These are phyloP conservation scores for Tritrichomonas musculus DNA, from an alignment of 208 protist species.

Conservation along the genomic window DNA sequence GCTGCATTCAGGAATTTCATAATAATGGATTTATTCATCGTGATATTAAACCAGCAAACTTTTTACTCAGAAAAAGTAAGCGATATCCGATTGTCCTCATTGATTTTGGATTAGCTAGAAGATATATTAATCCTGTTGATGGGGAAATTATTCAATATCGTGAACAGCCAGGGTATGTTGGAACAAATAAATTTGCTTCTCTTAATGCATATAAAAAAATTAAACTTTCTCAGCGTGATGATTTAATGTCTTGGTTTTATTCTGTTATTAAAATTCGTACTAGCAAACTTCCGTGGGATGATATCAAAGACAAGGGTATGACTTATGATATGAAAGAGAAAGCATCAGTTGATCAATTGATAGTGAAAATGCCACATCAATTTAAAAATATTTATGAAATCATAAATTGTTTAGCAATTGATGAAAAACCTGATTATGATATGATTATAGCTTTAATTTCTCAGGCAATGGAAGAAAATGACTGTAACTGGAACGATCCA, in stretches of 20 bases:
- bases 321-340: background rate
- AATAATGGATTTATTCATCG: background rate
- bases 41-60: constrained; percentile 8
- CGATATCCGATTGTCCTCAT: background rate
- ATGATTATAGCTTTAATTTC: background rate
- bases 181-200: background rate
- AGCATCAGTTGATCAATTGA: background rate
- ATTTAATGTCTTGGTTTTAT: constrained; percentile 13
- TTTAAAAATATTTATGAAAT: background rate
- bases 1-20: background rate
- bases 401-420: background rate
- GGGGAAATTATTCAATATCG: background rate
- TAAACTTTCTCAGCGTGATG: background rate
- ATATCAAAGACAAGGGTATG: background rate
- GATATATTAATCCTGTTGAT: background rate
- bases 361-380: background rate
- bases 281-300: background rate
- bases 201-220: background rate
- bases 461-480: background rate
- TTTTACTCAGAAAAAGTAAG: background rate
- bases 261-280: background rate
- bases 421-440: background rate
- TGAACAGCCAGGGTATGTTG: background rate
- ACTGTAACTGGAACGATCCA: background rate
- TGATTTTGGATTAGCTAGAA: background rate